phyloP scores from a whole-genome alignment of 2,329 filamentous ascomycete genomes.

The Pseudogymnoascus sp. region DNA sequence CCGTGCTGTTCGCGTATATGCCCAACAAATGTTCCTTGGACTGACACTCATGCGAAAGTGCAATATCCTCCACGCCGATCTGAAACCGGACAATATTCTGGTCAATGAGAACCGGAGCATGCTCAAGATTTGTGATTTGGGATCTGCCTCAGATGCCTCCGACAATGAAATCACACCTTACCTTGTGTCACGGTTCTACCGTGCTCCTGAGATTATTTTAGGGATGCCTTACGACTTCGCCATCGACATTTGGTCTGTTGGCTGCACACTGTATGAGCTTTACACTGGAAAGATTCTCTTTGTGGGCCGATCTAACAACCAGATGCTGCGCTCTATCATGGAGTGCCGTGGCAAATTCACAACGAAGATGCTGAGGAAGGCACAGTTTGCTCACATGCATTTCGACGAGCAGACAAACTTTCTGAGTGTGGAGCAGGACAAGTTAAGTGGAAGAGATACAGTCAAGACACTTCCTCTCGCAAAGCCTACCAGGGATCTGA shows the following conservation, averaged over 20 bases:
- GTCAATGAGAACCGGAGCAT: conserved; percentile 76
- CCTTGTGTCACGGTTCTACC: conserved; percentile 93
- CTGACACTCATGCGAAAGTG: conserved; percentile 82
- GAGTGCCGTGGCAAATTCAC: conserved; percentile 90
- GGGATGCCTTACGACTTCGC: conserved; percentile 94
- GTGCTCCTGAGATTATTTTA: conserved; percentile 92
- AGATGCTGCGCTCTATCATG: conserved; percentile 95
- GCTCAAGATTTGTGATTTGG: conserved; percentile 92
- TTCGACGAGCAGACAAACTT: conserved; percentile 84
- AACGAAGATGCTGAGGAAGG: conserved; percentile 77
- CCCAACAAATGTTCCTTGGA: conserved; percentile 88
- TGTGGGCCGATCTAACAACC: conserved; percentile 90
- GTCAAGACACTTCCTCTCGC: conserved; percentile 59
- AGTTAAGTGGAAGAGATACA: conserved; percentile 71
- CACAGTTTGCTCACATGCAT: conserved; percentile 65
- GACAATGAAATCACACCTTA: conserved; percentile 93
- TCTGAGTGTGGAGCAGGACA: conserved; percentile 76
- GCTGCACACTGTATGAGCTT: conserved; percentile 92
- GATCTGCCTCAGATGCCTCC: conserved; percentile 85
- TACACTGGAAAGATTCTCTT: conserved; percentile 98
- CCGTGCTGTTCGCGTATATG: conserved; percentile 77
- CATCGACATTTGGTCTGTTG: conserved; percentile 96
- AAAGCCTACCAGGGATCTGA: conserved; percentile 75
- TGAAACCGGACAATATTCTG: conserved; percentile 97
- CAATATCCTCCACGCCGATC: conserved; percentile 88